Percentiles rank a stretch among this genome's conserved stretches.
Evolutionary conservation across 2,329 filamentous ascomycete genomes (phyloP).

Genomic region (Colletotrichum magnum): DNA sequence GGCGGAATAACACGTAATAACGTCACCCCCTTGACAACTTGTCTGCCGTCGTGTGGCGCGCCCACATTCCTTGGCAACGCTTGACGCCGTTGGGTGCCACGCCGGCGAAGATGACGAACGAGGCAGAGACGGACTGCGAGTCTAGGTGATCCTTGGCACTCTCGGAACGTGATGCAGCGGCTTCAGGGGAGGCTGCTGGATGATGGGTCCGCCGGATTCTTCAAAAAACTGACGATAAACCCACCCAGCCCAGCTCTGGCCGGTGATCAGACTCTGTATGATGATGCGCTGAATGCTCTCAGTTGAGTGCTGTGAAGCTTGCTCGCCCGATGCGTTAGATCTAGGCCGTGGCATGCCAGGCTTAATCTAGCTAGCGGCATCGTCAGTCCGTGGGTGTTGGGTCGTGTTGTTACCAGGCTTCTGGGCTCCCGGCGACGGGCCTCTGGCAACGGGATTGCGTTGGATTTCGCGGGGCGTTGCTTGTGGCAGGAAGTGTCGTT

Average conservation of each 20-base stretch:
- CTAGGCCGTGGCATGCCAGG: not conserved
- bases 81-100: not conserved
- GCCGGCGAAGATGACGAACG: constrained; percentile 1
- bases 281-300: not conserved
- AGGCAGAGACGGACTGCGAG: not conserved
- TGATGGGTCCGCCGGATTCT: not conserved
- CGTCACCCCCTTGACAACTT: not conserved
- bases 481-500: no score
- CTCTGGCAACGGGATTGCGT: no score
- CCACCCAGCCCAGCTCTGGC: not conserved
- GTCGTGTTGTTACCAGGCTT: not conserved
- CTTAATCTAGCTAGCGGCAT: not conserved
- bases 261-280: not conserved
- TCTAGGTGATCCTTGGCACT: not conserved
- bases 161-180: not conserved
- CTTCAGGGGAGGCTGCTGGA: not conserved
- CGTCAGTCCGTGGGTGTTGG: not conserved
- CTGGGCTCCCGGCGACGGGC: not conserved
- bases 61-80: not conserved
- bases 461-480: no score
- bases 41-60: not conserved
- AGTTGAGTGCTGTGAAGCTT: not conserved
- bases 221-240: not conserved
- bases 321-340: not conserved
- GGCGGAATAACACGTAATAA: no score